Evolutionary conservation across 306 rosid genomes (phyloP).

Genomic region (Rosa lucieae): DNA sequence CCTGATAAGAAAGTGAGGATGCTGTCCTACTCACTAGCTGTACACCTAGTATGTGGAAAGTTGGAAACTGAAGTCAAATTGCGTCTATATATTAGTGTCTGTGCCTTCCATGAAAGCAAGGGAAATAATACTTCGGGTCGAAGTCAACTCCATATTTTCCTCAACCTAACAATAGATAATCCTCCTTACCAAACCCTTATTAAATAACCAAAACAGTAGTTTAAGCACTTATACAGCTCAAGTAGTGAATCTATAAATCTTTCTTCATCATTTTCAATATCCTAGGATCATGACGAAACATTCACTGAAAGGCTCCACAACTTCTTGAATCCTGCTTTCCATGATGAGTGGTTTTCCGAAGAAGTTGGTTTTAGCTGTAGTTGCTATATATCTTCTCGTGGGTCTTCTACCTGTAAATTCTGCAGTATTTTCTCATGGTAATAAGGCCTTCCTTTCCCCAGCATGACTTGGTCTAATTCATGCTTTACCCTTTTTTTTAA

Average conservation of each 20-base stretch:
- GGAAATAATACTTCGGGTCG: not conserved
- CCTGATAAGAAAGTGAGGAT: not conserved
- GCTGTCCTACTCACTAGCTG: not conserved
- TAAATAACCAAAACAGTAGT: not conserved
- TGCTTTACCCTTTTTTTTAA: not conserved
- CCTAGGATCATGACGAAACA: not conserved
- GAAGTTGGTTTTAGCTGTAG: conserved; percentile 22
- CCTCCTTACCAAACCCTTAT: not conserved
- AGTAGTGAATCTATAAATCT: not conserved
- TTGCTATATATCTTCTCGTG: conserved; percentile 15
- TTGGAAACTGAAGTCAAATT: not conserved
- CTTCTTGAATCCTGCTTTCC: conserved; percentile 2
- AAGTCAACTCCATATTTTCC: conserved; percentile 4
- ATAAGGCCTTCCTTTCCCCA: not conserved
- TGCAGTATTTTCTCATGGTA: conserved; percentile 21
- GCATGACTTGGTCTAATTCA: not conserved
- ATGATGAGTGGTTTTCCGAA: conserved; percentile 19
- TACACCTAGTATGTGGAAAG: not conserved
- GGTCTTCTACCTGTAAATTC: conserved; percentile 4
- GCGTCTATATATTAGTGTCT: not conserved
- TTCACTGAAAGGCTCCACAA: not conserved
- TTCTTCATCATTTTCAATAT: not conserved
- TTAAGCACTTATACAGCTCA: not conserved
- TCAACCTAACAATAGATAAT: not conserved
- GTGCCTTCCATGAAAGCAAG: conserved; percentile 1